Evolutionary conservation across 371 early-diverging fungal species (phyloP).

Genomic region (Actinomucor elegans): DNA sequence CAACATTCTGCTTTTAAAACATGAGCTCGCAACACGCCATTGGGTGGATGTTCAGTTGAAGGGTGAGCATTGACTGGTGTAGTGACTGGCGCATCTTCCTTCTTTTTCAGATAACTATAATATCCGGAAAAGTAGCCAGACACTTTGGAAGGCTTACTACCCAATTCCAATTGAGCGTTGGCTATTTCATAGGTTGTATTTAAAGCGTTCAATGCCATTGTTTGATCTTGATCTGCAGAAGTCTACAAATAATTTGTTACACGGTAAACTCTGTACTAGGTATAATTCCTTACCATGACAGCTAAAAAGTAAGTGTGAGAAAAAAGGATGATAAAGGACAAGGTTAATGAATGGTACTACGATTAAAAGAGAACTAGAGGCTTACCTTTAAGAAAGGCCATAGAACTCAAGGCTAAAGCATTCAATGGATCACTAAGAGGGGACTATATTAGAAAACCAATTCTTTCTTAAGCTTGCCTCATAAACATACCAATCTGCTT

Average conservation of each 20-base stretch:
- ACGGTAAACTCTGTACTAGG: not conserved
- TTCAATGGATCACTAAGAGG: constrained; percentile 33
- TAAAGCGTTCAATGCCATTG: constrained; percentile 40
- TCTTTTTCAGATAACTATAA: constrained; percentile 22
- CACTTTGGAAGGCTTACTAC: constrained; percentile 26
- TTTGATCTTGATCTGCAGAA: constrained; percentile 49
- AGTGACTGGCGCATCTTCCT: not conserved
- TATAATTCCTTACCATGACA: constrained; percentile 17
- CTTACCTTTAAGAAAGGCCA: constrained; percentile 37
- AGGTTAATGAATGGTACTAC: not conserved
- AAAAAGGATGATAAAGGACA: constrained; percentile 5
- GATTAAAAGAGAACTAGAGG: not conserved
- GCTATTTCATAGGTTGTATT: constrained; percentile 42
- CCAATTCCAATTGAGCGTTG: constrained; percentile 37
- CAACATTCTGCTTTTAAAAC: constrained; percentile 62
- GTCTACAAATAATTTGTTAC: constrained; percentile 29
- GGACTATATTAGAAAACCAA: not conserved
- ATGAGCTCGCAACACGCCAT: constrained; percentile 59
- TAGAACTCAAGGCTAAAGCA: constrained; percentile 46
- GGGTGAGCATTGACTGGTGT: not conserved
- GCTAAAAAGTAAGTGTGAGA: constrained; percentile 20
- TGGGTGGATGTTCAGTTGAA: constrained; percentile 36
- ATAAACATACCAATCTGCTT: constrained; percentile 18
- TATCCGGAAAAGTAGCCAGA: constrained; percentile 34
- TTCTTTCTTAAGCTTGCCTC: not conserved